These are phyloP conservation scores for Penicillium psychrosexuale DNA, from an alignment of 2,329 filamentous ascomycete species.

Conservation along the genomic window DNA sequence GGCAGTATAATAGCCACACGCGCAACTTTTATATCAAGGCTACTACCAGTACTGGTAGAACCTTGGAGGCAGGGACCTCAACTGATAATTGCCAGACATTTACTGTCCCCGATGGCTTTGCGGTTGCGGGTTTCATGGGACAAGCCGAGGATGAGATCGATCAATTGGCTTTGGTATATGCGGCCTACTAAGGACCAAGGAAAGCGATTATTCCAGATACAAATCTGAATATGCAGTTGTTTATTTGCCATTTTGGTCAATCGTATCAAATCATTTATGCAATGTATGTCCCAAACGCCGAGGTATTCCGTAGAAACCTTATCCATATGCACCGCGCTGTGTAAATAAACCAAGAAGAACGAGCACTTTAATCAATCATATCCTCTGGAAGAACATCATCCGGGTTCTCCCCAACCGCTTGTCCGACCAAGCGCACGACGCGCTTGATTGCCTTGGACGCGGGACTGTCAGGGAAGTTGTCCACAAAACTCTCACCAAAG, in stretches of 20 bases:
- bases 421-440: constrained; percentile 72
- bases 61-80: constrained; percentile 44
- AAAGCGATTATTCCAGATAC: background rate
- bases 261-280: constrained; percentile 21
- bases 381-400: constrained; percentile 46
- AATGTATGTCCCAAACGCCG: constrained; percentile 21
- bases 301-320: background rate
- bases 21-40: constrained; percentile 57
- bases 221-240: background rate
- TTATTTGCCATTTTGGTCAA: constrained; percentile 4
- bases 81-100: constrained; percentile 50
- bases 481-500: constrained; percentile 95
- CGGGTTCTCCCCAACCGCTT: constrained; percentile 62
- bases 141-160: constrained; percentile 56
- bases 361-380: constrained; percentile 22
- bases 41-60: constrained; percentile 51
- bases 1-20: constrained; percentile 45
- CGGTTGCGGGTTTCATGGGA: constrained; percentile 54
- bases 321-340: constrained; percentile 23
- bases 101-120: constrained; percentile 50
- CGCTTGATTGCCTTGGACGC: constrained; percentile 76
- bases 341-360: constrained; percentile 13
- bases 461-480: constrained; percentile 88
- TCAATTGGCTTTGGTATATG: constrained; percentile 45
- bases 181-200: background rate